phyloP scores from a whole-genome alignment of 2,329 filamentous ascomycete genomes.

The Diaporthe destruens region DNA sequence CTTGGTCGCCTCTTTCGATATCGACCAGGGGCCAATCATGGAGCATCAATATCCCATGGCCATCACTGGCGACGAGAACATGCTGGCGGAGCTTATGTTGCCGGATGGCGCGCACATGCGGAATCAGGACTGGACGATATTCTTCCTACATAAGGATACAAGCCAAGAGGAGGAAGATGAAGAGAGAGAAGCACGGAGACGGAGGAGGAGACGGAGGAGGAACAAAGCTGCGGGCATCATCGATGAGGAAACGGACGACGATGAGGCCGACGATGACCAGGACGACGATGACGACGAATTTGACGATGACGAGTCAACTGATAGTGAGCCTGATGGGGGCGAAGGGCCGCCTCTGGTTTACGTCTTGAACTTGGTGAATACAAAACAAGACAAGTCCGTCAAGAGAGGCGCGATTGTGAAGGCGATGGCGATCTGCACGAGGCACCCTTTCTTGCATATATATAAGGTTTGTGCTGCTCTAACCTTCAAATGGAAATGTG shows the following conservation, averaged over 20 bases:
- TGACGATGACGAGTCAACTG: constrained; percentile 66
- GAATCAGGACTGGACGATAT: constrained; percentile 98
- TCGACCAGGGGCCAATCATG: constrained; percentile 96
- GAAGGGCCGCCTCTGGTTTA: constrained; percentile 96
- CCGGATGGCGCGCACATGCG: constrained; percentile 96
- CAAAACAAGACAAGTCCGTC: constrained; percentile 92
- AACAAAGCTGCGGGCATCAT: constrained; percentile 64
- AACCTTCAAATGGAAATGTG: constrained; percentile 16
- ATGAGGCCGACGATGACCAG: constrained; percentile 62
- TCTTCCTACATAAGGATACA: constrained; percentile 97
- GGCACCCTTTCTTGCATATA: constrained; percentile 97
- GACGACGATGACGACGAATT: constrained; percentile 60
- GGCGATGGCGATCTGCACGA: constrained; percentile 98
- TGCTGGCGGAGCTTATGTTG: constrained; percentile 98
- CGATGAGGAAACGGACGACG: constrained; percentile 62
- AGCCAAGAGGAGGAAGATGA: constrained; percentile 85
- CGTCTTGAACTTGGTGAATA: constrained; percentile 97
- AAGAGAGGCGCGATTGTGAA: constrained; percentile 96
- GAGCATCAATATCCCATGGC: constrained; percentile 96
- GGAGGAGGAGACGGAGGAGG: constrained; percentile 64
- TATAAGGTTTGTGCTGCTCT: constrained; percentile 78
- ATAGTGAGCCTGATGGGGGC: constrained; percentile 75
- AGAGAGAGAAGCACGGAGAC: constrained; percentile 68
- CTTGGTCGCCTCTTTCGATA: constrained; percentile 95
- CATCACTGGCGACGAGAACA: constrained; percentile 97